A percentile compares a stretch with the other conserved stretches of the same genome.
Evolutionary conservation across 345 rosid species (phyloP).

Genomic region (Brassica cretica): DNA sequence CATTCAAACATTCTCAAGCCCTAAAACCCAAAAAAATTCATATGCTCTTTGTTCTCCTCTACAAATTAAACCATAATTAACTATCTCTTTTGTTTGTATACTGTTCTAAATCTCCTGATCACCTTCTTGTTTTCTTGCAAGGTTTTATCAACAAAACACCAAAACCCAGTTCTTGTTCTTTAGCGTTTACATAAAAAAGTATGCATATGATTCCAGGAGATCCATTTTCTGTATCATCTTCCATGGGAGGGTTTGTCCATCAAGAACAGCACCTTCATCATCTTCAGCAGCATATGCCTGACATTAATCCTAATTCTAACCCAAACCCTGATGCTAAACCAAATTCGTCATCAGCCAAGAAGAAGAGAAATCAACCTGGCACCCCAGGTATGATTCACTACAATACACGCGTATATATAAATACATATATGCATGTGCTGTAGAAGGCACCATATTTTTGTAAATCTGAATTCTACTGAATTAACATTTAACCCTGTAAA

Average conservation of each 20-base stretch:
- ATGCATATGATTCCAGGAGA: constrained; percentile 76
- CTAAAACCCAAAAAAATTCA: constrained; percentile 45
- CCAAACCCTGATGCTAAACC: constrained; percentile 47
- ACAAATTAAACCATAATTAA: constrained; percentile 45
- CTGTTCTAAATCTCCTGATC: constrained; percentile 43
- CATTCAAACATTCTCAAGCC: constrained; percentile 52
- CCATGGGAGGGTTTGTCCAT: constrained; percentile 51
- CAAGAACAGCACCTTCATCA: constrained; percentile 45
- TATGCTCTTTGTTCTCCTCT: constrained; percentile 41
- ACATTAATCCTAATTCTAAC: constrained; percentile 51
- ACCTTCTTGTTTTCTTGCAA: constrained; percentile 42
- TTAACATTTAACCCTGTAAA: background rate
- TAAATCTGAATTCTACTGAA: constrained; percentile 1
- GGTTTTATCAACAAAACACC: constrained; percentile 27
- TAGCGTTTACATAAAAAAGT: constrained; percentile 24
- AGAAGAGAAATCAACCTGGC: constrained; percentile 93
- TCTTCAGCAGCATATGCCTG: constrained; percentile 39
- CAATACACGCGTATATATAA: background rate
- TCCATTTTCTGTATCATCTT: constrained; percentile 55
- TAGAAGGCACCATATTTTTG: background rate
- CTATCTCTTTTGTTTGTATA: constrained; percentile 46
- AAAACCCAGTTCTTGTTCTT: constrained; percentile 40
- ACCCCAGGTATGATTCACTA: constrained; percentile 59
- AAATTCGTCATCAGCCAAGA: constrained; percentile 49
- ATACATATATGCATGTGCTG: background rate